Evolutionary conservation across 2,329 filamentous ascomycete species (phyloP).

Genomic region (Penicillium sp.): DNA sequence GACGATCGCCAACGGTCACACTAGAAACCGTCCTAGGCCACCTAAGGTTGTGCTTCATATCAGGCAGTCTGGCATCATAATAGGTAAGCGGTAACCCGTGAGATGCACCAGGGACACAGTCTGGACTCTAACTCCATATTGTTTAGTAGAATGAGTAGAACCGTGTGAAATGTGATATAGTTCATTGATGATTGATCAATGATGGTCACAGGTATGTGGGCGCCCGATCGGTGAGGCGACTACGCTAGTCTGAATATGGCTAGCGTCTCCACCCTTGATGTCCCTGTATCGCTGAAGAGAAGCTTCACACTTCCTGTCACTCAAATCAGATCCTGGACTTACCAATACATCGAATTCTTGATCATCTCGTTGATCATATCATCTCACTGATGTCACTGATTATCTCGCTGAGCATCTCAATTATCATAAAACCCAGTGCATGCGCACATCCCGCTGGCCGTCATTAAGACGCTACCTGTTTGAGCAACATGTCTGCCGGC

Average conservation of each 20-base stretch:
- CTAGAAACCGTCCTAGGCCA: neutral
- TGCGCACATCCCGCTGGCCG: neutral
- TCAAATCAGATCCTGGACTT: neutral
- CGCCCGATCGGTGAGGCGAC: neutral
- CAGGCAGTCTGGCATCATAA: too few species aligned
- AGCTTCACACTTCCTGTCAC: slow-evolving; percentile 6
- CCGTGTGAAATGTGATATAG: neutral
- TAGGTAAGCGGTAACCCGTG: too few species aligned
- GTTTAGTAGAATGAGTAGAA: neutral
- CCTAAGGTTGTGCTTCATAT: too few species aligned
- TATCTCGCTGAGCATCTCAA: neutral
- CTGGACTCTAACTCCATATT: neutral
- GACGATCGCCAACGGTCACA: neutral
- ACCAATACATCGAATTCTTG: neutral
- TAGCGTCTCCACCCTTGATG: slow-evolving; percentile 2
- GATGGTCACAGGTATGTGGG: too few species aligned
- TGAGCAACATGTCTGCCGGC: slow-evolving; percentile 24
- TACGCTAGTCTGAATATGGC: neutral
- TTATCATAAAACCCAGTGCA: neutral
- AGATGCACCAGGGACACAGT: too few species aligned
- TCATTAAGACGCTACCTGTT: neutral
- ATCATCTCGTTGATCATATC: neutral
- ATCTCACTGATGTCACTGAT: neutral
- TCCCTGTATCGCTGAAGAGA: slow-evolving; percentile 8
- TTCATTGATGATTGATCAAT: too few species aligned